Evolutionary conservation across 2,329 filamentous ascomycete species (phyloP).

Genomic region (Claviceps spartinae): DNA sequence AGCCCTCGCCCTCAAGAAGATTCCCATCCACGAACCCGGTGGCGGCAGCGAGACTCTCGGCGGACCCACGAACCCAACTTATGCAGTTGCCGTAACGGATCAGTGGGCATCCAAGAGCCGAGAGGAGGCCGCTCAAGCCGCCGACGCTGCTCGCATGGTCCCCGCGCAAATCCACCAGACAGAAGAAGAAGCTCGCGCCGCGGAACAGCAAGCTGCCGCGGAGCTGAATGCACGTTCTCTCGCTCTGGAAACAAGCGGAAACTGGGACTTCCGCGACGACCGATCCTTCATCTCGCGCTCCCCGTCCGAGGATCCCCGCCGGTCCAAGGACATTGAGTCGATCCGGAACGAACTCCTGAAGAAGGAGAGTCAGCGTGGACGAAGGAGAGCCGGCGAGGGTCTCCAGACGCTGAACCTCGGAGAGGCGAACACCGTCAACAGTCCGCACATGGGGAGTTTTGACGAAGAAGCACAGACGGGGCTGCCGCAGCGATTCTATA

Average conservation of each 20-base stretch:
- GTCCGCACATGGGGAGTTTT: constrained; percentile 21
- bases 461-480: constrained; percentile 31
- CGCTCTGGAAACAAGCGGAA: constrained; percentile 13
- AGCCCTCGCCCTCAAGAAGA: constrained; percentile 67
- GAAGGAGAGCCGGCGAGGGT: constrained; percentile 34
- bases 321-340: constrained; percentile 25
- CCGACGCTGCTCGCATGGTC: constrained; percentile 53
- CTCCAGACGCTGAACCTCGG: constrained; percentile 22
- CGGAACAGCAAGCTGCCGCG: constrained; percentile 31
- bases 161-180: constrained; percentile 27
- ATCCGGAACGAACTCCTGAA: constrained; percentile 24
- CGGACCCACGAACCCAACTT: constrained; percentile 61
- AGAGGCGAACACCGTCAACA: constrained; percentile 13
- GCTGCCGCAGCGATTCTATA: constrained; percentile 18
- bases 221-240: constrained; percentile 28
- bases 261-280: constrained; percentile 10
- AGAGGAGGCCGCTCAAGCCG: constrained; percentile 41
- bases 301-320: constrained; percentile 20
- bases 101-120: constrained; percentile 51
- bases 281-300: constrained; percentile 10
- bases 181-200: constrained; percentile 15
- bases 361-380: constrained; percentile 33
- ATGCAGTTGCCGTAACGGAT: constrained; percentile 65
- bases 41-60: constrained; percentile 51
- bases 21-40: constrained; percentile 74